phyloP scores from a whole-genome alignment of 2,329 filamentous ascomycete genomes.

The Fusarium decemcellulare region DNA sequence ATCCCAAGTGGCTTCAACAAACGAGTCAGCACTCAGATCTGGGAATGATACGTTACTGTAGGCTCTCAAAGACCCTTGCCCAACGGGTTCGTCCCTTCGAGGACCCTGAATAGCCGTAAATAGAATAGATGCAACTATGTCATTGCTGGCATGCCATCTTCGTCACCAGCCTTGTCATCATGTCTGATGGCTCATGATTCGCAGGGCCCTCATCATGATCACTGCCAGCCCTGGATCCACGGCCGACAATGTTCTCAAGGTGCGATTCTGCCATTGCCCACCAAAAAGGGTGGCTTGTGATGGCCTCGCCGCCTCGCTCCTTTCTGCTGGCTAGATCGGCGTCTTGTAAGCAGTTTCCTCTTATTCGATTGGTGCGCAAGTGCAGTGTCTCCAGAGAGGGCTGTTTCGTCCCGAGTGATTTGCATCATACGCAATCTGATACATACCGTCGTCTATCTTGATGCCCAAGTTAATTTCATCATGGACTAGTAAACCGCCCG shows the following conservation, averaged over 20 bases:
- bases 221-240: background rate
- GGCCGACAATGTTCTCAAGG: constrained; percentile 5
- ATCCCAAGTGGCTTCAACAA: constrained; percentile 22
- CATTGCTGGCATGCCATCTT: constrained; percentile 8
- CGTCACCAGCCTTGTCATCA: background rate
- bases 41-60: constrained; percentile 39
- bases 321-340: constrained; percentile 21
- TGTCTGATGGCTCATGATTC: background rate
- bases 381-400: constrained; percentile 3
- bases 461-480: constrained; percentile 23
- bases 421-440: constrained; percentile 14
- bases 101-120: constrained; percentile 11
- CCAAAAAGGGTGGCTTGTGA: background rate
- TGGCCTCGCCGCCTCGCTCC: constrained; percentile 8
- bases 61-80: constrained; percentile 27
- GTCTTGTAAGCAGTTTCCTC: constrained; percentile 4
- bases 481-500: background rate
- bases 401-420: background rate
- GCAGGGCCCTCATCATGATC: constrained; percentile 1
- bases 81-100: constrained; percentile 3
- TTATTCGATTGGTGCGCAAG: constrained; percentile 37
- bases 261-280: background rate
- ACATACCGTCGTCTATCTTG: constrained; percentile 18
- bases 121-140: constrained; percentile 28
- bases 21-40: constrained; percentile 34